Conservation (phyloP, 2,329 filamentous ascomycete genomes). For the Epichloe baconii region DNA sequence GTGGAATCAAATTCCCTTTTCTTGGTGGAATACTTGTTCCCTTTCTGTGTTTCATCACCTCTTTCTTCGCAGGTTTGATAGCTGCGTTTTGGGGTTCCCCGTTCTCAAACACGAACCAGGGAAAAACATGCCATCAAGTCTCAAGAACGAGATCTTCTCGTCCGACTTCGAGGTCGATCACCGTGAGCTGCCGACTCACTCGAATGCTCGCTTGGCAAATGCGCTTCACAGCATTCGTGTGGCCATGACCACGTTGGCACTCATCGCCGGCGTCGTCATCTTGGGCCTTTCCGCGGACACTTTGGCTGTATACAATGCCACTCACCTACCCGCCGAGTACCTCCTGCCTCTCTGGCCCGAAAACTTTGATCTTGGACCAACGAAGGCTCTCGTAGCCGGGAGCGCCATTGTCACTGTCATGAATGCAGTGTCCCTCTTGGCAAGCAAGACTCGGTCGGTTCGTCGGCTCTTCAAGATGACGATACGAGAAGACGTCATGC, state of each 20-base stretch:
- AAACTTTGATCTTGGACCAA: slow-evolving; percentile 43
- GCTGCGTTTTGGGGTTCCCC: too few relatives aligned
- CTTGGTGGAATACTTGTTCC: not conserved
- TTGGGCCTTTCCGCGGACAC: slow-evolving; percentile 42
- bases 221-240: slow-evolving; percentile 31
- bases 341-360: slow-evolving; percentile 45
- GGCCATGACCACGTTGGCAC: slow-evolving; percentile 34
- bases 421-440: slow-evolving; percentile 34
- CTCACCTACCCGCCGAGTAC: slow-evolving; percentile 33
- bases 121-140: slow-evolving; percentile 13
- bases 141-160: slow-evolving; percentile 27
- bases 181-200: slow-evolving; percentile 20
- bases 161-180: slow-evolving; percentile 38
- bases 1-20: not conserved
- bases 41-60: not conserved
- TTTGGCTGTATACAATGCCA: slow-evolving; percentile 41
- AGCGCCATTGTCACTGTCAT: slow-evolving; percentile 35
- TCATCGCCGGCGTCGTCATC: slow-evolving; percentile 37
- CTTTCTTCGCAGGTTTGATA: too few relatives aligned
- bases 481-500: not conserved
- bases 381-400: slow-evolving; percentile 39
- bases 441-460: slow-evolving; percentile 37
- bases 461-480: not conserved
- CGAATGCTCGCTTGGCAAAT: slow-evolving; percentile 26
- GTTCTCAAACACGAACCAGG: too few relatives aligned